Evolutionary conservation across 192 early-diverging fungal genomes (phyloP).

Genomic region (Coemansia sp.): DNA sequence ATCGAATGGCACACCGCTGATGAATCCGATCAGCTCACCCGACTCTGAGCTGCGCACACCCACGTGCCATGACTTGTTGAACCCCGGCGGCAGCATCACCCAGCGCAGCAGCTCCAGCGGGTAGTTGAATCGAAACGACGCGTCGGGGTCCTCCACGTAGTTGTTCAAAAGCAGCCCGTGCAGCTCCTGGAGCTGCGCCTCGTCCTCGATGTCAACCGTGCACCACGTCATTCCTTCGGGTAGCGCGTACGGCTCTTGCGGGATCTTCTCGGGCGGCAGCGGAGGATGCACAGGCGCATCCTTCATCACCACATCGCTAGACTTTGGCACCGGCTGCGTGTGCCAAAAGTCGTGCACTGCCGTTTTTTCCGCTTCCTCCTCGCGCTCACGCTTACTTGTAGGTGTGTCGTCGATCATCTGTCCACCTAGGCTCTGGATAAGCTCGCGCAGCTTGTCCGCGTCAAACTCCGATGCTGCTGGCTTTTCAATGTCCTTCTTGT

Average conservation of each 20-base stretch:
- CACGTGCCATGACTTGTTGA: slow-evolving; percentile 84
- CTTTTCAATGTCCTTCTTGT: neutral
- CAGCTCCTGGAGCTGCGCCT: slow-evolving; percentile 77
- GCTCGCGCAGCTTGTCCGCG: slow-evolving; percentile 32
- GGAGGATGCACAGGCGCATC: slow-evolving; percentile 84
- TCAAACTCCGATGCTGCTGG: slow-evolving; percentile 10
- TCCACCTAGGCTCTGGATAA: slow-evolving; percentile 28
- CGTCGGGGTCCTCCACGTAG: slow-evolving; percentile 97
- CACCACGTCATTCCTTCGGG: slow-evolving; percentile 92
- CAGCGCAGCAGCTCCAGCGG: slow-evolving; percentile 89
- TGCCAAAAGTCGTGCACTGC: slow-evolving; percentile 87
- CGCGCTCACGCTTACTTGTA: slow-evolving; percentile 34
- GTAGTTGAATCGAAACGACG: slow-evolving; percentile 96
- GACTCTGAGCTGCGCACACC: slow-evolving; percentile 76
- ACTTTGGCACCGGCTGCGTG: slow-evolving; percentile 92
- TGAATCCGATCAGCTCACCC: slow-evolving; percentile 90
- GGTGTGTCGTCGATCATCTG: slow-evolving; percentile 18
- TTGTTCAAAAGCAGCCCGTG: slow-evolving; percentile 86
- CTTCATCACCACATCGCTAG: slow-evolving; percentile 66
- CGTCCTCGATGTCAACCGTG: slow-evolving; percentile 72
- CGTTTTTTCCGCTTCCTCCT: slow-evolving; percentile 35
- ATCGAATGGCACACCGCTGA: slow-evolving; percentile 88
- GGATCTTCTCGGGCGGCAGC: slow-evolving; percentile 72
- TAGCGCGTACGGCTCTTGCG: slow-evolving; percentile 76
- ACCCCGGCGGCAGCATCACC: slow-evolving; percentile 94